Percentiles rank a stretch among this genome's conserved stretches.
phyloP scores from a whole-genome alignment of 1,284 basidiomycete species.

The Phlebopus sp. region DNA sequence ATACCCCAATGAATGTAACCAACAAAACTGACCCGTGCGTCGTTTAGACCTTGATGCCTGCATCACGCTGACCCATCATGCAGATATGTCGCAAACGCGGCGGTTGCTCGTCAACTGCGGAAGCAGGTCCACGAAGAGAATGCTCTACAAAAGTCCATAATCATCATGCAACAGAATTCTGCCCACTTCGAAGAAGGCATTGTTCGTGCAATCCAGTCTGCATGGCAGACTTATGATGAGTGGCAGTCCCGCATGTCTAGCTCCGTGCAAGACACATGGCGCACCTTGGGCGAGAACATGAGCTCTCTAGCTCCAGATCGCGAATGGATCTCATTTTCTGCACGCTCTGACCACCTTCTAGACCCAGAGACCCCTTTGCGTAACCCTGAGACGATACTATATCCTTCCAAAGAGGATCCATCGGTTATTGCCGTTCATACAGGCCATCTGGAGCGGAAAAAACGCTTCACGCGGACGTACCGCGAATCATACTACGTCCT shows the following conservation, averaged over 20 bases:
- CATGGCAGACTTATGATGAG: constrained; percentile 97
- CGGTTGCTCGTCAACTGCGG: constrained; percentile 85
- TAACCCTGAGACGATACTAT: constrained; percentile 78
- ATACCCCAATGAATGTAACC: constrained; percentile 88
- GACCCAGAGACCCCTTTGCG: constrained; percentile 95
- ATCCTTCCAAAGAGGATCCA: constrained; percentile 94
- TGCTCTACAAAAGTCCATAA: constrained; percentile 95
- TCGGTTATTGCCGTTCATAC: constrained; percentile 86
- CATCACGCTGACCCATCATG: constrained; percentile 1
- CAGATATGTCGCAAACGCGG: constrained; percentile 71
- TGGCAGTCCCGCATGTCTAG: constrained; percentile 89
- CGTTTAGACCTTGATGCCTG: neutral
- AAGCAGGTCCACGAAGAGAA: constrained; percentile 98
- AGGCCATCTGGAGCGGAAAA: constrained; percentile 94
- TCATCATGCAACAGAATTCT: constrained; percentile 98
- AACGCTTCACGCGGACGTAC: constrained; percentile 91
- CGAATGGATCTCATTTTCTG: constrained; percentile 97
- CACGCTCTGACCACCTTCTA: constrained; percentile 91
- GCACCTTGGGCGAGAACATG: constrained; percentile 76
- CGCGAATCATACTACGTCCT: constrained; percentile 90
- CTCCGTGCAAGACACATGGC: constrained; percentile 82
- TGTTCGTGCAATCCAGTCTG: constrained; percentile 92
- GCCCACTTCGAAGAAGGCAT: constrained; percentile 98
- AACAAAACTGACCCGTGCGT: constrained; percentile 85
- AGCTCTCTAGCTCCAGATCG: constrained; percentile 84